Percentiles rank a stretch among this genome's conserved stretches.
phyloP scores from a whole-genome alignment of 1,284 basidiomycete genomes.

The Ustilago hordei region DNA sequence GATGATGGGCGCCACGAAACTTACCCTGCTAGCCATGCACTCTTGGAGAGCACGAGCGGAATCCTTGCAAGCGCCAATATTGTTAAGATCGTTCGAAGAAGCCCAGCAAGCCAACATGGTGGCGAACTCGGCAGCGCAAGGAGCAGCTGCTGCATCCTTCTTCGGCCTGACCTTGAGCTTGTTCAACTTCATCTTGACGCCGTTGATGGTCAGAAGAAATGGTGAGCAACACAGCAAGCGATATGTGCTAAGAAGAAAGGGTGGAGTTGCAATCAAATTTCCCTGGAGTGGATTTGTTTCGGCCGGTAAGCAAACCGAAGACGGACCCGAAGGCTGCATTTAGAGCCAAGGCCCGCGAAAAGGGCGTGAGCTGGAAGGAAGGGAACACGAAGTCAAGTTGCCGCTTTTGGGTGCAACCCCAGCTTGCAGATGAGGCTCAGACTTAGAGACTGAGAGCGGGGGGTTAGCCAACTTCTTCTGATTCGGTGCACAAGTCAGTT shows the following conservation, averaged over 20 bases:
- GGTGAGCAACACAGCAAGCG: background rate
- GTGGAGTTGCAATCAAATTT: slow-evolving; percentile 22
- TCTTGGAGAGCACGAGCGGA: slow-evolving; percentile 79
- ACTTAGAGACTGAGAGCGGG: slow-evolving; percentile 8
- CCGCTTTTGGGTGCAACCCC: slow-evolving; percentile 9
- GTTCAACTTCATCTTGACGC: slow-evolving; percentile 61
- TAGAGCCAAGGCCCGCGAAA: slow-evolving; percentile 1
- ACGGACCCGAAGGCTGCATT: slow-evolving; percentile 30
- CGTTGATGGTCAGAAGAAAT: background rate
- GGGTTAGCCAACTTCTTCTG: slow-evolving; percentile 18
- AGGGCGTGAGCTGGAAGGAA: slow-evolving; percentile 35
- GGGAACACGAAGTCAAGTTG: background rate
- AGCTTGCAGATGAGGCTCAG: slow-evolving; percentile 1
- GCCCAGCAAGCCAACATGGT: slow-evolving; percentile 93
- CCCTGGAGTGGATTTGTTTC: slow-evolving; percentile 3
- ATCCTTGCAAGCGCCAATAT: slow-evolving; percentile 76
- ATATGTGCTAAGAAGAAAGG: slow-evolving; percentile 17
- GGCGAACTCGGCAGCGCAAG: slow-evolving; percentile 82
- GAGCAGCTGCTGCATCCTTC: slow-evolving; percentile 77
- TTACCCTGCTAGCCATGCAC: slow-evolving; percentile 87
- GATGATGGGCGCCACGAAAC: slow-evolving; percentile 66
- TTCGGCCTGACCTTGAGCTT: slow-evolving; percentile 73
- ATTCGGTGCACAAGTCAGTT: background rate
- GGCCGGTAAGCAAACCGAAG: slow-evolving; percentile 23
- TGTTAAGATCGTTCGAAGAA: slow-evolving; percentile 79